Evolutionary conservation across 2,329 filamentous ascomycete genomes (phyloP).

Genomic region (Ceratocystis eucalypticola): DNA sequence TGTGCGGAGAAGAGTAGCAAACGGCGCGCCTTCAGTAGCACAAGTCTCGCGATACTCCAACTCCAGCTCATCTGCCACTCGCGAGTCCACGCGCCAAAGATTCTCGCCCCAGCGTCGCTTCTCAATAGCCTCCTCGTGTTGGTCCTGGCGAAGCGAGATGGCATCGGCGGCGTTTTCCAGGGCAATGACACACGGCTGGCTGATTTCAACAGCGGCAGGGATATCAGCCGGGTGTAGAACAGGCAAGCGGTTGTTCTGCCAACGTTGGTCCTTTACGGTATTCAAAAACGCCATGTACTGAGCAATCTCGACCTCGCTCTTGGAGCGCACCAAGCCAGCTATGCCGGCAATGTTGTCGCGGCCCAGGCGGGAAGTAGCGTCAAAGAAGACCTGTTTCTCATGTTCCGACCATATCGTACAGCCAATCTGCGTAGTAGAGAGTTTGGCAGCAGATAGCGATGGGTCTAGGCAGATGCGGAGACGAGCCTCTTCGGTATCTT

Average conservation of each 20-base stretch:
- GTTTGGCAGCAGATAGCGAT: slow-evolving; percentile 27
- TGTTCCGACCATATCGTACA: slow-evolving; percentile 52
- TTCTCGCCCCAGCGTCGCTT: slow-evolving; percentile 42
- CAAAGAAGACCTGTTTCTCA: slow-evolving; percentile 62
- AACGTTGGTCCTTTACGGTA: slow-evolving; percentile 32
- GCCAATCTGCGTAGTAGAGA: slow-evolving; percentile 53
- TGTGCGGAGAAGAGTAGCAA: slow-evolving; percentile 44
- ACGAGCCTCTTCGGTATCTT: slow-evolving; percentile 40
- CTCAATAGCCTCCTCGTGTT: slow-evolving; percentile 47
- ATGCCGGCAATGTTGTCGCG: slow-evolving; percentile 49
- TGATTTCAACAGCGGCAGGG: slow-evolving; percentile 60
- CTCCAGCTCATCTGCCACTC: slow-evolving; percentile 26
- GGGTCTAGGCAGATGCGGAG: background rate
- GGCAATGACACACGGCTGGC: slow-evolving; percentile 46
- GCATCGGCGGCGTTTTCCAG: slow-evolving; percentile 57
- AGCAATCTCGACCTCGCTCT: slow-evolving; percentile 59
- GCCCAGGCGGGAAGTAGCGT: slow-evolving; percentile 49
- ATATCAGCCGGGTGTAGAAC: slow-evolving; percentile 37
- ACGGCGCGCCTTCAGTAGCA: slow-evolving; percentile 29
- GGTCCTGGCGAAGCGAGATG: slow-evolving; percentile 50
- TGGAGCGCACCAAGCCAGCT: slow-evolving; percentile 49
- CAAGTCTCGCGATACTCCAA: slow-evolving; percentile 11
- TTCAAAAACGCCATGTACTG: slow-evolving; percentile 55
- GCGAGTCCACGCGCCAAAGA: slow-evolving; percentile 49
- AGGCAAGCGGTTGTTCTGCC: slow-evolving; percentile 22